Evolutionary conservation across 2,329 filamentous ascomycete genomes (phyloP), one percentile per base, ranked within the genome.

Genomic region (Arthrobotrys entomopaga): DNA sequence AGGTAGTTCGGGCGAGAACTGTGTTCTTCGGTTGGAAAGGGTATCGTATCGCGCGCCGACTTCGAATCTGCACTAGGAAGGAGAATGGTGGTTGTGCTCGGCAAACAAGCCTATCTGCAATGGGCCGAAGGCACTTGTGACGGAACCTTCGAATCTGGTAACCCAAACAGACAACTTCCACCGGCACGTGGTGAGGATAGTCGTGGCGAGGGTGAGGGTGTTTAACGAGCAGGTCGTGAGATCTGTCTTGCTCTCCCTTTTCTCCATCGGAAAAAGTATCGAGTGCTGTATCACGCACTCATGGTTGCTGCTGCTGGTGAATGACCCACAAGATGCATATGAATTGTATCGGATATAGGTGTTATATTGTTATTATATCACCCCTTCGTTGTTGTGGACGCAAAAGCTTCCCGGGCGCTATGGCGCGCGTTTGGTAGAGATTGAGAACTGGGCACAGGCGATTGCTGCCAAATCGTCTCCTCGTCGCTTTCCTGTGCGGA

Each of bases 31-130:
- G n/a, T 49, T 13, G 57, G 43, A 40, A 42, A 24, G 8, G 15
- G 48, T 49, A 40, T 49, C 50, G 57, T 56, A 49, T 73, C 65
- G 58, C 69, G 61, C 69, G 69, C 61, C 69, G 69, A 66, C 40
- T 42, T 24, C 10, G 22, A 59, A 49, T 67, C 70, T 67, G 34
- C 57, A 58, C 70, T 74, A 74, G 70, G 70, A 74, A 74, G 70
- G 70, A 74, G 70, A 74, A 74, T 67, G n/a, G 70, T 74, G 57
- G 49, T 66, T 65, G 48, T 43, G 56, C 66, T 74, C 63, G 63
- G 63, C 53, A 74, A 74, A 64, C 70, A 57, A 42, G 29, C 34
- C 57, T 67, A 67, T 67, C 70, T 67, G 70, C 58, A 49, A 43
- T 34, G 57, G 67, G 66, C 57, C 34, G 63, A 73, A 34, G 29